phyloP scores from a whole-genome alignment of 192 early-diverging fungal species.

The Gaertneriomyces semiglobifer region DNA sequence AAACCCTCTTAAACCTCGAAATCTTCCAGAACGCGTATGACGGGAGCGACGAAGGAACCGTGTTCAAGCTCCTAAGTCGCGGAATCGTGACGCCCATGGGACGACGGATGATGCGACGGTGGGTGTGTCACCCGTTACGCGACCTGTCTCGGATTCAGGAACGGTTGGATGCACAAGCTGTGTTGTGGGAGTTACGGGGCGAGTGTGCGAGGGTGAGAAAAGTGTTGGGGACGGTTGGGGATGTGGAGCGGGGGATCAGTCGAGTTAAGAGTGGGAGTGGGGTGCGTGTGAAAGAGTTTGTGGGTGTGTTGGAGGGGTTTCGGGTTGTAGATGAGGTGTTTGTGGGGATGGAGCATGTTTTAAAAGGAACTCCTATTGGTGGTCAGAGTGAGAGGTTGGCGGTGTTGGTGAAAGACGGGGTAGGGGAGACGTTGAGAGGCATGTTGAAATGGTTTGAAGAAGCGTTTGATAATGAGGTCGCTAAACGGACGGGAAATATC shows the following conservation, averaged over 20 bases:
- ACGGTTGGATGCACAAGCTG: constrained; percentile 86
- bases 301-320: constrained; percentile 63
- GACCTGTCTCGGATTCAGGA: constrained; percentile 65
- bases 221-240: constrained; percentile 53
- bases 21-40: constrained; percentile 81
- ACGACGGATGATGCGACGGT: constrained; percentile 53
- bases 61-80: constrained; percentile 81
- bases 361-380: constrained; percentile 45
- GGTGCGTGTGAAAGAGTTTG: constrained; percentile 83
- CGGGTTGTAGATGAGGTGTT: constrained; percentile 34
- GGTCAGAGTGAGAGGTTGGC: constrained; percentile 57
- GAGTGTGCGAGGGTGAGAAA: constrained; percentile 35
- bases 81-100: constrained; percentile 83
- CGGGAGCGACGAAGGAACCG: constrained; percentile 69
- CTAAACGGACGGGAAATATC: constrained; percentile 39
- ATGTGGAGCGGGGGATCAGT: constrained; percentile 87
- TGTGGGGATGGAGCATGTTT: constrained; percentile 6
- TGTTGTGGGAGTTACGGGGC: constrained; percentile 43
- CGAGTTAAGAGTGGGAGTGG: constrained; percentile 77
- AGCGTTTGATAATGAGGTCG: constrained; percentile 71
- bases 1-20: constrained; percentile 89
- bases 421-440: constrained; percentile 38
- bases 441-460: constrained; percentile 68
- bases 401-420: constrained; percentile 30
- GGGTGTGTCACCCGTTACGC: constrained; percentile 88